Percentiles rank a stretch among this genome's conserved stretches.
Evolutionary conservation across 148 eudicot genomes (phyloP).

Genomic region (Hydrangea macrophylla): DNA sequence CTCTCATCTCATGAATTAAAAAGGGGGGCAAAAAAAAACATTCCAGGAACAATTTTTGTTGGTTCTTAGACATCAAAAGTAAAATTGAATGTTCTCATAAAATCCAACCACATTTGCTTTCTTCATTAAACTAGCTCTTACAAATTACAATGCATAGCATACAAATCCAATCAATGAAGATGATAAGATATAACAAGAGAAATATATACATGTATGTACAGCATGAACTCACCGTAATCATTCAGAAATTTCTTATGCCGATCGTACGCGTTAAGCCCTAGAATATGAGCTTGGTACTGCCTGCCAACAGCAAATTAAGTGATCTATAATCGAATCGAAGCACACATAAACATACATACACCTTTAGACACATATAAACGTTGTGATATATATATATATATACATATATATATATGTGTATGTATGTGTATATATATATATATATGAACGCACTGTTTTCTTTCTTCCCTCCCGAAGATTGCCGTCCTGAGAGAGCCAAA

Average conservation of each 20-base stretch:
- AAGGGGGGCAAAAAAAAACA: too few relatives aligned
- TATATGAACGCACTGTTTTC: conserved; percentile 46
- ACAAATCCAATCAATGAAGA: background rate
- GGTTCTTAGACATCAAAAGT: background rate
- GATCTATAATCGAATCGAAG: too few relatives aligned
- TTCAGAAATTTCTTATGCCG: conserved; percentile 66
- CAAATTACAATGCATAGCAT: background rate
- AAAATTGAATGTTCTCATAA: background rate
- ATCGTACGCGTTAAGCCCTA: conserved; percentile 78
- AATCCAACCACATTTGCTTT: background rate
- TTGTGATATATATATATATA: too few relatives aligned
- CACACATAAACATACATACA: background rate
- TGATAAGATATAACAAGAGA: background rate
- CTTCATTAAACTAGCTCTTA: background rate
- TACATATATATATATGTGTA: background rate
- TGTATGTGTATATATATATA: background rate
- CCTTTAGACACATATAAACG: too few relatives aligned
- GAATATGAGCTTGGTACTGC: conserved; percentile 73
- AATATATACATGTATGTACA: background rate
- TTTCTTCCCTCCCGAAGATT: conserved; percentile 55
- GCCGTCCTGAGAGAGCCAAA: conserved; percentile 54
- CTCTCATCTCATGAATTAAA: too few relatives aligned
- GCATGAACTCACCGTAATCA: conserved; percentile 52
- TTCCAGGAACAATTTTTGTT: background rate
- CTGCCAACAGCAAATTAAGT: conserved; percentile 24